Evolutionary conservation across 495 filamentous ascomycete genomes (phyloP), one percentile per base, ranked within the genome.

Genomic region (Jackrogersella multiformis): DNA sequence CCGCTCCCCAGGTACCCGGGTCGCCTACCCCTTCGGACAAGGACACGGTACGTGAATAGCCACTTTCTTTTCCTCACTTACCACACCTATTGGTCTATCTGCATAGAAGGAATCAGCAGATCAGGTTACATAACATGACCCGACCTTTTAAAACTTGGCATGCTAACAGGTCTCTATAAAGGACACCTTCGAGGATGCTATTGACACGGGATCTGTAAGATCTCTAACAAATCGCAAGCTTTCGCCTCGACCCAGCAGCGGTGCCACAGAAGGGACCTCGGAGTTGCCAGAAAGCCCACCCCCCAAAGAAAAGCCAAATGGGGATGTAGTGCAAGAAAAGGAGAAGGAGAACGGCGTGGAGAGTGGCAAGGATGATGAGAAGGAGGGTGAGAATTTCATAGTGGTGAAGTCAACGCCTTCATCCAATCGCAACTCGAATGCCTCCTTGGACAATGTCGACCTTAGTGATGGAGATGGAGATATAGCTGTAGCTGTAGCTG

Each of bases 101-200:
- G 41, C 42, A 32, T 52, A 61, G 13, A 30, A 52, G 23, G n/a
- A 42, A 3, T 42, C n/a, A n/a, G n/a, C n/a, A 21, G 16, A 42
- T 42, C 13, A 18, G 20, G 15, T 5, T 9, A 39, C 35, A 39
- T 42, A 16, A 45, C 20, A 24, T 16, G 7, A 16, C 26, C 2
- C 21, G 13, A 13, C 44, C 26, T 13, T n/a, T n/a, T 39, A 24
- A 38, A 13, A 46, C 12, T 38, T 61, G 9, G 28, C 3, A 63
- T 44, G 53, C 69, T 71, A 63, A 68, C 39, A 48, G 42, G 56
- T 34, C 6, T 59, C 34, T 66, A 45, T n/a, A 30, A 76, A 92
- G 90, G 91, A 93, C 61, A 87, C 87, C 18, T 93, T 92, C 58
- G 89, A 92, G 73, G 90, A 94, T 79, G 89, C 89, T 59, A 79